phyloP scores from a whole-genome alignment of 441 rosid species.

The Corymbia calophylla region DNA sequence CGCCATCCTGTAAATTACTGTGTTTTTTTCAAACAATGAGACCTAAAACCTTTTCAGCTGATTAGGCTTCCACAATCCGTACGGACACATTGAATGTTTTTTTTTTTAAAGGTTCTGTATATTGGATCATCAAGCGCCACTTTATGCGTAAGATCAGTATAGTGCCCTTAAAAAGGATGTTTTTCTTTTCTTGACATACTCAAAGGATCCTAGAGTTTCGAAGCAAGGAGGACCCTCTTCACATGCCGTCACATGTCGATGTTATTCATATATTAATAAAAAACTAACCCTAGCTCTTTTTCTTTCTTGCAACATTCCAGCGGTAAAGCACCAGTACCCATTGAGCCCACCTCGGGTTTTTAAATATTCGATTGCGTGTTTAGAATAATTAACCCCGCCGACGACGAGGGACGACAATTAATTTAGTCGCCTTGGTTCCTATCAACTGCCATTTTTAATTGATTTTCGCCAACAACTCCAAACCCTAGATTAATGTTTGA shows the following conservation, averaged over 20 bases:
- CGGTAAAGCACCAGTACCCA: conserved; percentile 20
- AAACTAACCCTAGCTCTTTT: not conserved
- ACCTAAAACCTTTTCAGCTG: not conserved
- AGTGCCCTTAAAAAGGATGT: conserved; percentile 13
- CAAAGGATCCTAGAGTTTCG: conserved; percentile 7
- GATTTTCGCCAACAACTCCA: conserved; percentile 4
- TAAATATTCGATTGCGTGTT: not conserved
- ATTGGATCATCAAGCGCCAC: not conserved
- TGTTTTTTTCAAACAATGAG: not conserved
- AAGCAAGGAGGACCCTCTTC: conserved; percentile 56
- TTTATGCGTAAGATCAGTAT: not conserved
- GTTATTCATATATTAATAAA: not conserved
- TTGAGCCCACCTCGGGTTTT: conserved; percentile 23
- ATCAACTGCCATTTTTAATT: conserved; percentile 1
- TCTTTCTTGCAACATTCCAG: conserved; percentile 25
- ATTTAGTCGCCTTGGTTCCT: not conserved
- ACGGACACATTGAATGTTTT: not conserved
- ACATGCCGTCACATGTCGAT: conserved; percentile 53
- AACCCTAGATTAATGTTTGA: conserved; percentile 14
- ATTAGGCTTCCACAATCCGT: not conserved
- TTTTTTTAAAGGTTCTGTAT: not conserved
- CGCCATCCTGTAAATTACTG: not conserved
- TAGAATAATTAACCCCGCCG: not conserved
- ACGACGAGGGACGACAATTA: not conserved
- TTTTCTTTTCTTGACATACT: conserved; percentile 15